Evolutionary conservation across 768 basidiomycete genomes (phyloP), one percentile per base, ranked within the genome.

Genomic region (Kwoniella sp.): DNA sequence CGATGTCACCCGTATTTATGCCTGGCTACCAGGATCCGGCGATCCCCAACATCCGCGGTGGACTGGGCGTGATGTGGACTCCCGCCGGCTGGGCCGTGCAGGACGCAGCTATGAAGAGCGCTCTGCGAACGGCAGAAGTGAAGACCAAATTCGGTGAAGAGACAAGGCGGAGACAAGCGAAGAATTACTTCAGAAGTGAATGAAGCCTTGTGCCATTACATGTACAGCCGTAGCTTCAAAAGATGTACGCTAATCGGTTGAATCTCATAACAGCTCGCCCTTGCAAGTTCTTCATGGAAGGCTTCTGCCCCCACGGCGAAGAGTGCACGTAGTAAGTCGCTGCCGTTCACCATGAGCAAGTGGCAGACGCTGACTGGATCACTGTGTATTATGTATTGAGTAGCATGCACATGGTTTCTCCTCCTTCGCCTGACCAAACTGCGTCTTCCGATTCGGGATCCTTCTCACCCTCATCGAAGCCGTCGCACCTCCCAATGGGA

Each of bases 151-250:
- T 50, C 29, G 63, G 61, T 9, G 25, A 47, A 25, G 56, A 37
- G 23, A 54, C 34, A 4, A 70, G 48, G 25, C 28, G 61, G 28
- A 11, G 58, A 48, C 37, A 52, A 17, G 56, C 60, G 22, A 76
- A 76, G 67, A 68, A 55, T 11, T 77, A 79, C 59, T 80, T 73
- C 53, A 64, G 70, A 52, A 80, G 79, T 80, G 64, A 72, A 77
- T 77, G n/a, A n/a, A n/a, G n/a, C n/a, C n/a, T n/a, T n/a, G n/a
- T n/a, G n/a, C n/a, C n/a, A n/a, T n/a, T n/a, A n/a, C n/a, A n/a
- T n/a, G n/a, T n/a, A n/a, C n/a, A n/a, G n/a, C n/a, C n/a, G n/a
- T n/a, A n/a, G n/a, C n/a, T n/a, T n/a, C n/a, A n/a, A n/a, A n/a
- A n/a, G n/a, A n/a, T n/a, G n/a, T n/a, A n/a, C n/a, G n/a, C n/a